These are phyloP conservation scores for Dendrocalamus latiflorus DNA, from an alignment of 202 grass and related monocot genomes.

Conservation along the genomic window DNA sequence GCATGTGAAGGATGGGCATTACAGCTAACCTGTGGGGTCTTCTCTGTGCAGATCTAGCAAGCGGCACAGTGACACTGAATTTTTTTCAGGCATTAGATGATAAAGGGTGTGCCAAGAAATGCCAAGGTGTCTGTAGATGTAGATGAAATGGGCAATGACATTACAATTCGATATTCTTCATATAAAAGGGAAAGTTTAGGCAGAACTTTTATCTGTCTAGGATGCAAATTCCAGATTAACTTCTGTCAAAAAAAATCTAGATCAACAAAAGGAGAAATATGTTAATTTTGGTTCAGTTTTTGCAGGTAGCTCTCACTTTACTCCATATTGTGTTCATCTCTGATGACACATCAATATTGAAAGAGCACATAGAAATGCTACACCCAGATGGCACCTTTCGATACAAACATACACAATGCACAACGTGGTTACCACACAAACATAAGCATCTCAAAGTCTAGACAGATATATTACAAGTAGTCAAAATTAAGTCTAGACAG, in stretches of 20 bases:
- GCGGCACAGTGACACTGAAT: neutral
- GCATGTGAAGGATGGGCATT: constrained; percentile 26
- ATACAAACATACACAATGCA: neutral
- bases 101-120: neutral
- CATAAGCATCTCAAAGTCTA: neutral
- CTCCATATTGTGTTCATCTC: neutral
- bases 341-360: neutral
- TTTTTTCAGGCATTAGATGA: neutral
- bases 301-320: neutral
- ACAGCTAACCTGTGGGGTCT: constrained; percentile 25
- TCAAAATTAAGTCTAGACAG: too few species aligned
- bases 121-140: neutral
- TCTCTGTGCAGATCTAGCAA: constrained; percentile 5
- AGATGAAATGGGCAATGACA: neutral
- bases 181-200: neutral
- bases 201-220: neutral
- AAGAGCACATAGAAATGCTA: neutral
- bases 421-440: constrained; percentile 1
- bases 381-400: neutral
- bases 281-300: neutral
- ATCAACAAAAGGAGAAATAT: neutral
- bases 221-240: neutral
- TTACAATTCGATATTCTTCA: neutral
- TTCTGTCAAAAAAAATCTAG: neutral
- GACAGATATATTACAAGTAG: too few species aligned